These are phyloP conservation scores for Apiospora rasikravindrae DNA, from an alignment of 2,329 filamentous ascomycete species.

Conservation along the genomic window DNA sequence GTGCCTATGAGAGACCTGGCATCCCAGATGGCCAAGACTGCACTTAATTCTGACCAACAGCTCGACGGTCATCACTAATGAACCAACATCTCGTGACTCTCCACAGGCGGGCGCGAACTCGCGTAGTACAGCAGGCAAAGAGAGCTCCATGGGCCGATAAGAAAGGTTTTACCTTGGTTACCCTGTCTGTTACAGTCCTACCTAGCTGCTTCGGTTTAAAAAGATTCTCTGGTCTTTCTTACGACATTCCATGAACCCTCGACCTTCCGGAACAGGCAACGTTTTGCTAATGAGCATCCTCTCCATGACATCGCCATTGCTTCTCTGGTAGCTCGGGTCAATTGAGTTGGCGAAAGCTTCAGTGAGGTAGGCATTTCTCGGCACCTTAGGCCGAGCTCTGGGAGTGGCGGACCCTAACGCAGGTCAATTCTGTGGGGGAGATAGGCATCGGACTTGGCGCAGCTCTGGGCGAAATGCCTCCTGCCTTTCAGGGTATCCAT, in stretches of 20 bases:
- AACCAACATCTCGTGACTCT: not conserved
- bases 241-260: not conserved
- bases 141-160: not conserved
- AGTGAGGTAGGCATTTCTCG: not conserved
- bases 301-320: not conserved
- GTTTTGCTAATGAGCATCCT: not conserved
- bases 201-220: not conserved
- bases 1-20: not conserved
- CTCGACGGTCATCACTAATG: not conserved
- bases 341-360: constrained; percentile 9
- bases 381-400: not conserved
- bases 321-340: not conserved
- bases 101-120: not conserved
- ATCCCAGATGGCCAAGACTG: not conserved
- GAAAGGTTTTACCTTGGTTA: not conserved
- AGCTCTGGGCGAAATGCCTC: not conserved
- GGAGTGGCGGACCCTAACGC: not conserved
- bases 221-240: not conserved
- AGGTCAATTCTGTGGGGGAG: not conserved
- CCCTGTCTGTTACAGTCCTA: not conserved
- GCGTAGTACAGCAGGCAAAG: not conserved
- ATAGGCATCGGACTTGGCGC: not conserved
- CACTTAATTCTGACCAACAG: not conserved
- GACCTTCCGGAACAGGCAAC: not conserved
- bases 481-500: constrained; percentile 7